Percentiles rank a stretch among this genome's conserved stretches.
phyloP scores from a whole-genome alignment of 2,329 filamentous ascomycete genomes.

The Pseudogymnoascus sp. region DNA sequence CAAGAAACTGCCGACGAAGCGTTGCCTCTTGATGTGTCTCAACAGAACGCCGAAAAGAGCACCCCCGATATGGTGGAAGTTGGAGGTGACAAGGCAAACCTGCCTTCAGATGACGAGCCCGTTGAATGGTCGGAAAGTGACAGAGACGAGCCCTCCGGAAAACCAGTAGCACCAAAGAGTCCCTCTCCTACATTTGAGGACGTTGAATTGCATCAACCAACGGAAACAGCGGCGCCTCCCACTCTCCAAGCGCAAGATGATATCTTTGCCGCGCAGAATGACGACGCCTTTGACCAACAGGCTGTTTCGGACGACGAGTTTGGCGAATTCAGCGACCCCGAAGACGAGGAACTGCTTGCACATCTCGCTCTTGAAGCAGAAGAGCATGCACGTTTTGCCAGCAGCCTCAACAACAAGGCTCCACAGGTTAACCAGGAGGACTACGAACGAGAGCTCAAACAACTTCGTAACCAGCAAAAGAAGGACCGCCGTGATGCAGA shows the following conservation, averaged over 20 bases:
- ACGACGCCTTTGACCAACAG: slow-evolving; percentile 20
- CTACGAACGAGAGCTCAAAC: slow-evolving; percentile 81
- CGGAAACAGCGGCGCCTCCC: slow-evolving; percentile 1
- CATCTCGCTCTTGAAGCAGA: slow-evolving; percentile 86
- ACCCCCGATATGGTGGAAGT: neutral
- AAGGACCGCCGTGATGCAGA: slow-evolving; percentile 94
- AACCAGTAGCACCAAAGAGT: slow-evolving; percentile 12
- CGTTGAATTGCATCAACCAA: slow-evolving; percentile 14
- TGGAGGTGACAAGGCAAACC: neutral
- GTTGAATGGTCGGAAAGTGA: slow-evolving; percentile 51
- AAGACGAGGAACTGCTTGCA: slow-evolving; percentile 81
- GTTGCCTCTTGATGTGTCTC: neutral
- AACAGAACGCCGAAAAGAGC: neutral
- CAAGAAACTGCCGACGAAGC: neutral
- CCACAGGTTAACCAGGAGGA: slow-evolving; percentile 63
- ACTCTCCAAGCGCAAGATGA: neutral
- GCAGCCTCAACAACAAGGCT: slow-evolving; percentile 71
- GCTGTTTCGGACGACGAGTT: slow-evolving; percentile 31
- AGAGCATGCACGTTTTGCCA: slow-evolving; percentile 89
- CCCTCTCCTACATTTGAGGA: slow-evolving; percentile 23
- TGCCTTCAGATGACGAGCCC: slow-evolving; percentile 20
- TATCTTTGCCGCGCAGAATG: slow-evolving; percentile 9
- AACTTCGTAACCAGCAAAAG: slow-evolving; percentile 87
- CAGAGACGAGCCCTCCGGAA: neutral
- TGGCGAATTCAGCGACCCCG: slow-evolving; percentile 73